Base-by-base conservation (phyloP, 192 early-diverging fungal genomes). In the Dimargaris cristalligena region DNA sequence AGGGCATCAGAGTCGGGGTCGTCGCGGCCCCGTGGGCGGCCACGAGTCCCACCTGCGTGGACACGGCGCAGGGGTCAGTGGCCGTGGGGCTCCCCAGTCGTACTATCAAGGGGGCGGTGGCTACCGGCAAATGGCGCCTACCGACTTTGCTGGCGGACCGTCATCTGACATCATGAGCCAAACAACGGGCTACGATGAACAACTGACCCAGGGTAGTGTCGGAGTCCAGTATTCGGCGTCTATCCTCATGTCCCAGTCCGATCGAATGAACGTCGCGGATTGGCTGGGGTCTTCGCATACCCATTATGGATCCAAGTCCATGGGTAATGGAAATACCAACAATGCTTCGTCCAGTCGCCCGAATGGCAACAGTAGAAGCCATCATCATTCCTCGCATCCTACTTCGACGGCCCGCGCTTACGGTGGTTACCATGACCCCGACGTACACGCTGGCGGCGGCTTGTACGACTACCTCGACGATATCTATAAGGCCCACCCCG, bases 401-500 rank as follows among this genome's bases (percentile, higher is more conserved):
- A 20, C 44, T 44, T 11, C n/a, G n/a, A n/a, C n/a, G n/a, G n/a
- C n/a, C n/a, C n/a, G n/a, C n/a, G n/a, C n/a, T n/a, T n/a, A n/a
- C n/a, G n/a, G n/a, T n/a, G n/a, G n/a, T n/a, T n/a, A n/a, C n/a
- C n/a, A n/a, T n/a, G n/a, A n/a, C n/a, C n/a, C n/a, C n/a, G n/a
- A n/a, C n/a, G n/a, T n/a, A n/a, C 6, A 8, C 26, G 20, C 48
- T 22, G 22, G 26, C 9, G 48, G 26, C n/a, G n/a, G 48, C 48
- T 25, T 11, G 6, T 22, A 13, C 10, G 26, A 28, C 8, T 50
- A 50, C 22, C 26, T 50, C 22, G 48, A 50, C 48, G 48, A 50
- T n/a, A 28, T 28, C 48, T 50, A 50, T 22, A 50, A 50, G 48
- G n/a, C 48, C 48, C 48, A 50, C 6, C 48, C 48, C 48, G 38